phyloP scores from a whole-genome alignment of 805 yeast genomes.

The Wilhelminamyces savonicus region DNA sequence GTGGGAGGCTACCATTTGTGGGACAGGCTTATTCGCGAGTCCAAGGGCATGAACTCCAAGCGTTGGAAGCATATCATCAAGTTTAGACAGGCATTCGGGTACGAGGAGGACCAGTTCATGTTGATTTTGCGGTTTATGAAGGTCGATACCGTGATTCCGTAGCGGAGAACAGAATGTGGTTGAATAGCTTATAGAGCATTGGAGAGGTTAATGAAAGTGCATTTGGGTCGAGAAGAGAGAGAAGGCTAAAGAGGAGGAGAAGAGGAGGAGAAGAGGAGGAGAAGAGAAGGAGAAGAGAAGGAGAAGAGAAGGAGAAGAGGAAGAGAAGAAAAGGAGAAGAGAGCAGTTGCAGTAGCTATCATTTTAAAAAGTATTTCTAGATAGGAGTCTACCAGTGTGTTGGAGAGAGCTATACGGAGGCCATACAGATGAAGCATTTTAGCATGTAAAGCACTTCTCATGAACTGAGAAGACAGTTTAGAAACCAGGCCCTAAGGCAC shows the following conservation, averaged over 20 bases:
- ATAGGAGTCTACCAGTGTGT: no score
- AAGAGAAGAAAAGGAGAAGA: no score
- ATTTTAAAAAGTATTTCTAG: no score
- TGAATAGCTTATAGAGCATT: neutral
- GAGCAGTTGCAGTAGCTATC: no score
- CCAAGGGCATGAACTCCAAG: constrained; percentile 27
- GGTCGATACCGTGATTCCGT: constrained; percentile 16
- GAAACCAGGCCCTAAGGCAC: no score
- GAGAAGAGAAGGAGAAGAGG: no score
- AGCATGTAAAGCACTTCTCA: no score
- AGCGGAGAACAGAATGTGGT: neutral
- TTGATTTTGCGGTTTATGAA: constrained; percentile 30
- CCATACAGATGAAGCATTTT: no score
- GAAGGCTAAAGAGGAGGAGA: neutral
- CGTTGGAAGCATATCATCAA: constrained; percentile 38
- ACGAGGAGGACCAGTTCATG: constrained; percentile 35
- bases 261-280: no score
- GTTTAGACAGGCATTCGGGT: constrained; percentile 28
- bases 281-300: no score
- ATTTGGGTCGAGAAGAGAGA: neutral
- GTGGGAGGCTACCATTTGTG: constrained; percentile 36
- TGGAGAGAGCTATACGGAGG: no score
- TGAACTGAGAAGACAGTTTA: no score
- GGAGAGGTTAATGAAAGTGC: neutral
- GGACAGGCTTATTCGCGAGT: constrained; percentile 29